These are phyloP conservation scores for Knufia fluminis DNA, from an alignment of 2,329 filamentous ascomycete genomes.

Conservation along the genomic window DNA sequence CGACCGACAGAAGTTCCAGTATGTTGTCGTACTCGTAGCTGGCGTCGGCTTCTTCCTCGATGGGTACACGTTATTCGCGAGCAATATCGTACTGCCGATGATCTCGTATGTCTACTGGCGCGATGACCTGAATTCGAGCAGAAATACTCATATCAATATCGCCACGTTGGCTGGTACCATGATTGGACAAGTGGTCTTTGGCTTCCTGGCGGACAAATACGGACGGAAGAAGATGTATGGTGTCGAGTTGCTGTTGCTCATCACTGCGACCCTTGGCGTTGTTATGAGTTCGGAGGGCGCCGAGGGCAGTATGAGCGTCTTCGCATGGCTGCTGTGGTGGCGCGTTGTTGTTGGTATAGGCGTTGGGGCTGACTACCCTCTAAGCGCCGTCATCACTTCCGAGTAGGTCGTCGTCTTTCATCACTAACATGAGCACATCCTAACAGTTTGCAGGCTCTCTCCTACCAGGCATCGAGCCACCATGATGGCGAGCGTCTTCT, in stretches of 20 bases:
- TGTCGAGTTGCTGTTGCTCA: slow-evolving; percentile 40
- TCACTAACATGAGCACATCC: not conserved
- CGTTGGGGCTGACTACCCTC: slow-evolving; percentile 60
- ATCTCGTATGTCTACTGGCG: slow-evolving; percentile 41
- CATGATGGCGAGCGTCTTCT: slow-evolving; percentile 59
- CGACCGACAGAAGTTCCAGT: slow-evolving; percentile 35
- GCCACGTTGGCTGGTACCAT: slow-evolving; percentile 39
- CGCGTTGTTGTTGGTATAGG: slow-evolving; percentile 43
- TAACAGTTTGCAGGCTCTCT: slow-evolving; percentile 31
- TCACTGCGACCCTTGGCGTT: slow-evolving; percentile 38
- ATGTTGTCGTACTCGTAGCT: slow-evolving; percentile 38
- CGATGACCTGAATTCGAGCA: slow-evolving; percentile 28
- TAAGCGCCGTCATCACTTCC: slow-evolving; percentile 58
- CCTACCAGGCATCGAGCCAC: slow-evolving; percentile 54
- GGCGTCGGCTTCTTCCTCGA: slow-evolving; percentile 44
- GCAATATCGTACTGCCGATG: slow-evolving; percentile 43
- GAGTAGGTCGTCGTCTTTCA: slow-evolving; percentile 50
- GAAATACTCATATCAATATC: slow-evolving; percentile 36
- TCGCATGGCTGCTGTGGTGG: slow-evolving; percentile 41
- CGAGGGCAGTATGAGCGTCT: slow-evolving; percentile 36
- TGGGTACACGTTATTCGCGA: slow-evolving; percentile 41
- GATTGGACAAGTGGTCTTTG: slow-evolving; percentile 40
- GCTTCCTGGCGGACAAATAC: slow-evolving; percentile 38
- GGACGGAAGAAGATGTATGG: slow-evolving; percentile 45
- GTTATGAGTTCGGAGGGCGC: slow-evolving; percentile 37